A percentile compares a stretch with the other conserved stretches of the same genome.
These are phyloP conservation scores for Beauveria pseudobassiana DNA, from an alignment of 2,329 filamentous ascomycete species.

Conservation along the genomic window DNA sequence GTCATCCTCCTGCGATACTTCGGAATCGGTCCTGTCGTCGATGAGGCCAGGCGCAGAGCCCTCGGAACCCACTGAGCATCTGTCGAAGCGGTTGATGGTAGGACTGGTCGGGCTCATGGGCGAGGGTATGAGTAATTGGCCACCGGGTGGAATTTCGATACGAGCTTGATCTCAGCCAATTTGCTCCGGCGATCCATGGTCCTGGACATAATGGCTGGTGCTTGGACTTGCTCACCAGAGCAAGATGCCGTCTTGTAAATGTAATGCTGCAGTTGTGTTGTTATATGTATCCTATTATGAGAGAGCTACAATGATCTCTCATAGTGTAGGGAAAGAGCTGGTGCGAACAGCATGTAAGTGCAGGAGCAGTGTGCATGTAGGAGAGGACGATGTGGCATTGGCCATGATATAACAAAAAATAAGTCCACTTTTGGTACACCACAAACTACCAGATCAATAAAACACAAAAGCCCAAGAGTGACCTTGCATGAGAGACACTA, in stretches of 20 bases:
- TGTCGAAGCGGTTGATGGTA: constrained; percentile 20
- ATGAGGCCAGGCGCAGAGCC: constrained; percentile 41
- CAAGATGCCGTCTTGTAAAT: not conserved
- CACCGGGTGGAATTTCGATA: constrained; percentile 32
- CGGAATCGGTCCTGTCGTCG: constrained; percentile 44
- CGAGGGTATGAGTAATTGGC: constrained; percentile 33
- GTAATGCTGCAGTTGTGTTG: not conserved
- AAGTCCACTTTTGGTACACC: not conserved
- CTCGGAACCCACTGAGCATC: constrained; percentile 39
- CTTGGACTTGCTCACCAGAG: not conserved
- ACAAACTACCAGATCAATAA: not conserved
- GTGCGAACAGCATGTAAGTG: not conserved
- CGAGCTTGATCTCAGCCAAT: constrained; percentile 30
- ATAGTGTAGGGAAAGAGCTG: not conserved
- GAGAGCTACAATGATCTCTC: not conserved
- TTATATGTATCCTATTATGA: not conserved
- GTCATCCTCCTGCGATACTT: constrained; percentile 44
- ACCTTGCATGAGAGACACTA: constrained; percentile 1
- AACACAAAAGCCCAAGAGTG: constrained; percentile 1
- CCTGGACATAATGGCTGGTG: not conserved
- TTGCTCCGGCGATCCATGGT: constrained; percentile 30
- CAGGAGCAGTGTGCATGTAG: not conserved
- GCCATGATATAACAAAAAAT: constrained; percentile 6
- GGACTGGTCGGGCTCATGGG: constrained; percentile 9
- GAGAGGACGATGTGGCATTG: not conserved